These are phyloP conservation scores for Hypoxylon fragiforme DNA, from an alignment of 495 filamentous ascomycete genomes.

Conservation along the genomic window DNA sequence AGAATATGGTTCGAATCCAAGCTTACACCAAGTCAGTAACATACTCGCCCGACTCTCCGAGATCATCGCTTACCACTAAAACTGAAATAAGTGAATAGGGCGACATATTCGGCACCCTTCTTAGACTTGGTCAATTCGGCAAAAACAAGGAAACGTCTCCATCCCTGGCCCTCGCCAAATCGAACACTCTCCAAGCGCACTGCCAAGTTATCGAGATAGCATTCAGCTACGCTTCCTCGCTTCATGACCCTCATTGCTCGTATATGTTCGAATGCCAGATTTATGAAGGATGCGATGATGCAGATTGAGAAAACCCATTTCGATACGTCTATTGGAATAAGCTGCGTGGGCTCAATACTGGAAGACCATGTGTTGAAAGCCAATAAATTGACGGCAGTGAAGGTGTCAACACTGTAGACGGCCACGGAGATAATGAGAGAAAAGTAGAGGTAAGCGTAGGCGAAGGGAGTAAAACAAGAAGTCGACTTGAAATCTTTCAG, in stretches of 20 bases:
- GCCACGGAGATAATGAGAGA: slow-evolving; percentile 77
- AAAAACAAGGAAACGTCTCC: slow-evolving; percentile 88
- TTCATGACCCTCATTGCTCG: slow-evolving; percentile 77
- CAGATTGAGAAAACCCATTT: slow-evolving; percentile 91
- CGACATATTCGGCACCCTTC: slow-evolving; percentile 88
- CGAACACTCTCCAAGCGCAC: slow-evolving; percentile 80
- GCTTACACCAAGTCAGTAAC: slow-evolving; percentile 49
- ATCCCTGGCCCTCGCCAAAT: slow-evolving; percentile 66
- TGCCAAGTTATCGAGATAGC: slow-evolving; percentile 85
- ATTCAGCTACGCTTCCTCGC: slow-evolving; percentile 83
- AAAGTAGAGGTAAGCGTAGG: slow-evolving; percentile 82
- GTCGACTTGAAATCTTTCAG: slow-evolving; percentile 84
- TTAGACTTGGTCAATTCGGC: slow-evolving; percentile 88
- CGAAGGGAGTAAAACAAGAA: slow-evolving; percentile 73
- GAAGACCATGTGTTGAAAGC: slow-evolving; percentile 75
- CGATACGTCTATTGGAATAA: slow-evolving; percentile 64
- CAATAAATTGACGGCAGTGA: slow-evolving; percentile 87
- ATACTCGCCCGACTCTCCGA: background rate
- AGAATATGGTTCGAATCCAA: slow-evolving; percentile 85
- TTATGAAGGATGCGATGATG: slow-evolving; percentile 82
- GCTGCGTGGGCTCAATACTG: slow-evolving; percentile 43
- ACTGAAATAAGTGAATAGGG: slow-evolving; percentile 90
- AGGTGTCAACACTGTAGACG: slow-evolving; percentile 87
- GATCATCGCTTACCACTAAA: slow-evolving; percentile 71
- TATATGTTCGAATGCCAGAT: slow-evolving; percentile 75